Evolutionary conservation across 148 eudicot genomes (phyloP), one percentile per base, ranked within the genome.

Genomic region (Rhododendron mucronatum): DNA sequence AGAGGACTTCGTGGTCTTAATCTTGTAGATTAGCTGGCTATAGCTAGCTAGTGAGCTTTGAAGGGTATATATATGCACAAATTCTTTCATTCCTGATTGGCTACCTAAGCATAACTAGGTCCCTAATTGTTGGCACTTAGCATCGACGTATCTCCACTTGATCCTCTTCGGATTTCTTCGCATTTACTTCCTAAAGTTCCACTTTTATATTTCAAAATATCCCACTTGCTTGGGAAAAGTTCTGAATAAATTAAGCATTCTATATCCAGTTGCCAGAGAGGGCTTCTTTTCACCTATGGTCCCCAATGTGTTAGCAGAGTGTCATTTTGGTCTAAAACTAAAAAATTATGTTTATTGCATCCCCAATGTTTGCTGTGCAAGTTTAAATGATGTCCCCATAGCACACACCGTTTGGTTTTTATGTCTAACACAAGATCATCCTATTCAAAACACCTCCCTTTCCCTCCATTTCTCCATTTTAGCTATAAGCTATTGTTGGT

Each of bases 61-160:
- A 26, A 18, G 53, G 33, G 21, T 80, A 81, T 81, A 81, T 81
- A 81, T 81, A 81, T 81, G 59, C 10, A 55, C 8, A 33, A 23
- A 47, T 47, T 45, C 11, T 44, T 39, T 44, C 45, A 5, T 26
- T 13, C 3, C 81, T 78, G 30, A 80, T 28, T 80, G 51, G 83
- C 65, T 63, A 80, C 63, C 45, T 13, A 81, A 81, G 83, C 83
- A 81, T 51, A 3, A 30, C n/a, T 81, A 15, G 44, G 44, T 81
- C 83, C 67, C 71, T 61, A 41, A 26, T 61, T 63, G 37, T 59
- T 50, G 53, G 83, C 53, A 82, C 26, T 59, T 80, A 80, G 41
- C 53, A 82, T 39, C 55, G 57, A 80, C 88, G 76, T 48, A 86
- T 86, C 88, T 80, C 81, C 81, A 21, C 79, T 78, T 57, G 57